Evolutionary conservation across 371 early-diverging fungal species (phyloP), one percentile per base, ranked within the genome.

Genomic region (Nematocida parisii): DNA sequence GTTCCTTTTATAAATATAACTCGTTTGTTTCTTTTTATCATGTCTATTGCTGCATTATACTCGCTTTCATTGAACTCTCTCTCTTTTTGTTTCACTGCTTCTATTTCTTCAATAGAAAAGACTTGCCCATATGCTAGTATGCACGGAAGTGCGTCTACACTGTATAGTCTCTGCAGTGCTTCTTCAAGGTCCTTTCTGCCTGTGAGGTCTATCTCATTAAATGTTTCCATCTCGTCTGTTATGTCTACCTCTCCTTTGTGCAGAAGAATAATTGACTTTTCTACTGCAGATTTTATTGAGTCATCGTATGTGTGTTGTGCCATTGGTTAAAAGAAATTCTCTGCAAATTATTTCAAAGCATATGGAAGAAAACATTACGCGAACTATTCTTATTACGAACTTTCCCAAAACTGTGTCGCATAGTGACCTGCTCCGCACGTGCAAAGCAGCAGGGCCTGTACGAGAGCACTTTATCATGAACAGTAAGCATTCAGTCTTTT

Each of bases 1-100:
- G 83, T 75, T 2, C 96, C 96, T 89, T 95, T 96, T 66, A 96
- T 94, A 84, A 95, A 94, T 90, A 93, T 91, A 62, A 94, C 91
- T 64, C 90, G 89, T 46, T 90, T 89, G n/a, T 75, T 60, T 11
- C 70, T 73, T n/a, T 83, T 56, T 20, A 85, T 75, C 18, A 46
- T 44, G 7, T 82, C 66, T 13, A 85, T 71, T 44, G 72, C 71
- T 5, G 22, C 71, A 20, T 75, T 24, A 33, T 82, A 57, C 46
- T 61, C n/a, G 15, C 50, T 22, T 44, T 44, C n/a, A 22, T 83
- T 58, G 74, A 71, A 61, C 46, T 27, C 42, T 42, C 74, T 52
- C 15, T 66, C 72, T 5, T 45, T 61, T n/a, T 73, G 72, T 9
- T 70, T 45, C 15, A 67, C 56, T 33, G 58, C 47, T 15, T 61